These are phyloP conservation scores for Plectosphaerella sp. DNA, from an alignment of 2,329 filamentous ascomycete species.

Conservation along the genomic window DNA sequence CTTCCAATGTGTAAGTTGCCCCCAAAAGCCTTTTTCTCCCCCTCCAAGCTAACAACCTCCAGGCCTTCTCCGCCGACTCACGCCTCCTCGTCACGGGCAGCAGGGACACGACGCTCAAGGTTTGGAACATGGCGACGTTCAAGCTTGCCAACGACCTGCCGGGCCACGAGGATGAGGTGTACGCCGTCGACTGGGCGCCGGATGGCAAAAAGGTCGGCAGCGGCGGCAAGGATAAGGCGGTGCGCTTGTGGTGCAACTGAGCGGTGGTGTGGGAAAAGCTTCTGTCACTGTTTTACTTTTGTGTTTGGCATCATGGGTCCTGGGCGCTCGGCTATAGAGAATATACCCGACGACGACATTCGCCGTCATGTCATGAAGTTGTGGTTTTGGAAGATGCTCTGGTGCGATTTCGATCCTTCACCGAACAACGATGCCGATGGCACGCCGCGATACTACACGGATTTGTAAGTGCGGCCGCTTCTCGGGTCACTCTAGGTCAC, in stretches of 20 bases:
- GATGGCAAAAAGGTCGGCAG: conserved; percentile 86
- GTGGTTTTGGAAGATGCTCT: too few species aligned
- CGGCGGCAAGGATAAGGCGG: conserved; percentile 86
- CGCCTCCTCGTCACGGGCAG: conserved; percentile 81
- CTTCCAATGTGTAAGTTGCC: conserved; percentile 40
- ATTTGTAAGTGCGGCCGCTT: too few species aligned
- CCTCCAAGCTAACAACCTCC: conserved; percentile 48
- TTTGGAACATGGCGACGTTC: conserved; percentile 85
- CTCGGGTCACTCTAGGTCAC: too few species aligned
- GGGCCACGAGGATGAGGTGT: conserved; percentile 89
- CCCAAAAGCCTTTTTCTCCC: neutral
- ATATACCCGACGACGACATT: too few species aligned
- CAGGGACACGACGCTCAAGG: conserved; percentile 91
- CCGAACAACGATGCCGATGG: too few species aligned
- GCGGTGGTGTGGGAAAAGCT: neutral
- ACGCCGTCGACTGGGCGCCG: conserved; percentile 90
- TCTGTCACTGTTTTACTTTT: too few species aligned
- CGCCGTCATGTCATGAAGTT: too few species aligned
- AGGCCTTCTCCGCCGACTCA: conserved; percentile 87
- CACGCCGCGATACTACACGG: too few species aligned
- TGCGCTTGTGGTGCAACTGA: conserved; percentile 62
- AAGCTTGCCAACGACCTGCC: conserved; percentile 79
- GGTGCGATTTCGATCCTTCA: too few species aligned
- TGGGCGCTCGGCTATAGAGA: too few species aligned
- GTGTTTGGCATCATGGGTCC: too few species aligned